A percentile compares a stretch with the other conserved stretches of the same genome.
Conservation (phyloP, 176 grass and related monocot genomes). For the Guadua angustifolia region DNA sequence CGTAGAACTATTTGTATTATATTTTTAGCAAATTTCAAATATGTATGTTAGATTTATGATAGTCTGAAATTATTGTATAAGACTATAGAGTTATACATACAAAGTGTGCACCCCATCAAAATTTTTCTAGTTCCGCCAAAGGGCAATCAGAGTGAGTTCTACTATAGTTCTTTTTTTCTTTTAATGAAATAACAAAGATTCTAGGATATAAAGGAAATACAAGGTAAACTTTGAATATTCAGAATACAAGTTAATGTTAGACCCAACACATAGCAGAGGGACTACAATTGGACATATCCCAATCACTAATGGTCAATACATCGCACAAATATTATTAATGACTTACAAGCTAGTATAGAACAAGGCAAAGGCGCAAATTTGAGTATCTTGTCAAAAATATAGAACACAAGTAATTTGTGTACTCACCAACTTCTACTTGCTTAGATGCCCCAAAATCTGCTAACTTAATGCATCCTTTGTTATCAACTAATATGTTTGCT, state of each 20-base stretch:
- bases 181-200: neutral
- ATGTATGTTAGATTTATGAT: too few species aligned
- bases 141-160: neutral
- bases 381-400: neutral
- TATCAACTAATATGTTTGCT: constrained; percentile 93
- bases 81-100: too few species aligned
- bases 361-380: neutral
- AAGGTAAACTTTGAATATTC: neutral
- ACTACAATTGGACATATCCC: neutral
- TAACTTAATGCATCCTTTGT: constrained; percentile 94
- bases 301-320: neutral
- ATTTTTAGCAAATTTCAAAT: too few species aligned
- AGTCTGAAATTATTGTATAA: too few species aligned
- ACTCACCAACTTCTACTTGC: constrained; percentile 91
- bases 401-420: neutral
- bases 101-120: too few species aligned
- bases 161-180: neutral
- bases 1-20: too few species aligned
- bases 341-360: neutral
- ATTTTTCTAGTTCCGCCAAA: too few species aligned
- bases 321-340: neutral
- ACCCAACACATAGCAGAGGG: neutral
- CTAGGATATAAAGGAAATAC: neutral
- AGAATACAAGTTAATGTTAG: neutral
- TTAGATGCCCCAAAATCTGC: constrained; percentile 98